A percentile compares a stretch with the other conserved stretches of the same genome.
Conservation (phyloP, 768 basidiomycete genomes). For the Mycena vitilis region DNA sequence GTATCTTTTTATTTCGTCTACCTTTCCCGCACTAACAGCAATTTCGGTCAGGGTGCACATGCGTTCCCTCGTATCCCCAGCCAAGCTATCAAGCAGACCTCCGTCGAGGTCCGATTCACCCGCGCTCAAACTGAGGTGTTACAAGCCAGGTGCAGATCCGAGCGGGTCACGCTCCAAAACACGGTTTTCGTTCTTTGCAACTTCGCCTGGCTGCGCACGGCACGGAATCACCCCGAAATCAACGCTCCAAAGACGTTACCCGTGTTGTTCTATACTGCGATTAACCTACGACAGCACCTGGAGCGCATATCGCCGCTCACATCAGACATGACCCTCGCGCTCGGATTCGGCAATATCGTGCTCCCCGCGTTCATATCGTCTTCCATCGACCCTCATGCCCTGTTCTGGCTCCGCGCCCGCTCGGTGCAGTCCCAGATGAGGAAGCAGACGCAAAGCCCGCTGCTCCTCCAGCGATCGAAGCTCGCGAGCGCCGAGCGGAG, state of each 20-base stretch:
- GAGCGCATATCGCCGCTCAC: slow-evolving; percentile 23
- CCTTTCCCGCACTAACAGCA: background rate
- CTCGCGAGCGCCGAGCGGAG: slow-evolving; percentile 31
- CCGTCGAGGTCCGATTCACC: slow-evolving; percentile 24
- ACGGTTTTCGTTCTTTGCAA: slow-evolving; percentile 35
- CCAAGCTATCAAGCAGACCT: slow-evolving; percentile 11
- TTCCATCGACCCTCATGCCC: slow-evolving; percentile 15
- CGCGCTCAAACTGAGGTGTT: slow-evolving; percentile 25
- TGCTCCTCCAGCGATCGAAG: slow-evolving; percentile 35
- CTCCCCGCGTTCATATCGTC: slow-evolving; percentile 36
- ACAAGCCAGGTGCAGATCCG: slow-evolving; percentile 28
- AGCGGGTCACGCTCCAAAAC: slow-evolving; percentile 34
- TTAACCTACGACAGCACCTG: slow-evolving; percentile 36
- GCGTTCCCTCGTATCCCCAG: slow-evolving; percentile 26
- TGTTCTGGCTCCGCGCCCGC: slow-evolving; percentile 38
- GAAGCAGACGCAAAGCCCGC: slow-evolving; percentile 29
- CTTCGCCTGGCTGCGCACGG: slow-evolving; percentile 35
- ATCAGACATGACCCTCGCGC: slow-evolving; percentile 37
- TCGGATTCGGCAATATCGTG: slow-evolving; percentile 38
- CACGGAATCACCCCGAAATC: slow-evolving; percentile 6
- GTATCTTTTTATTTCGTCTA: background rate
- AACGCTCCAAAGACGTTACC: slow-evolving; percentile 21
- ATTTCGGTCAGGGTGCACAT: slow-evolving; percentile 16
- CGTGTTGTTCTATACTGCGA: slow-evolving; percentile 36
- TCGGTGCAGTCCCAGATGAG: slow-evolving; percentile 35